Conservation (phyloP, 257 asterid genomes). For the Solanum phureja region DNA sequence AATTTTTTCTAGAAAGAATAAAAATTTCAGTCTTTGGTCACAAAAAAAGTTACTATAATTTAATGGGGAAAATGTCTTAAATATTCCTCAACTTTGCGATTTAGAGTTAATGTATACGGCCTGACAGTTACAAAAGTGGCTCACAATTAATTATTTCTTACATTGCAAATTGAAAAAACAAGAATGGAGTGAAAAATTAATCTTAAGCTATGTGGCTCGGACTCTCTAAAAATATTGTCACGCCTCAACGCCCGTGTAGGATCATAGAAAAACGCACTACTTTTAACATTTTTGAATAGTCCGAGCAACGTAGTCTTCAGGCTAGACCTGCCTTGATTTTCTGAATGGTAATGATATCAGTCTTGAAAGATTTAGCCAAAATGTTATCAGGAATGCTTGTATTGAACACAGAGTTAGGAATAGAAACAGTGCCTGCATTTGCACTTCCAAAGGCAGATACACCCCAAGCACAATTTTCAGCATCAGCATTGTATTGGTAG, state of each 20-base stretch:
- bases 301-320: background rate
- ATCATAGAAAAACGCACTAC: background rate
- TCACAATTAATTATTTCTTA: background rate
- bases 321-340: slow-evolving; percentile 39
- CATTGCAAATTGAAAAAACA: background rate
- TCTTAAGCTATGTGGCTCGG: background rate
- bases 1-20: too few species aligned
- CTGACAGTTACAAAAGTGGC: background rate
- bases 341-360: slow-evolving; percentile 39
- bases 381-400: slow-evolving; percentile 26
- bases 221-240: background rate
- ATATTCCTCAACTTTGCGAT: too few species aligned
- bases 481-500: slow-evolving; percentile 41
- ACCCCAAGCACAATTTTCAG: slow-evolving; percentile 20
- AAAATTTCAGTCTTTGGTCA: background rate
- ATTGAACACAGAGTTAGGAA: slow-evolving; percentile 30
- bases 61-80: background rate
- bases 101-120: background rate
- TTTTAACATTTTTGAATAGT: background rate
- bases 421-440: slow-evolving; percentile 32
- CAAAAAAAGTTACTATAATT: background rate
- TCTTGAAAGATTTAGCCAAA: slow-evolving; percentile 42
- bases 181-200: background rate
- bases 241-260: background rate
- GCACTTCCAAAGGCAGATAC: slow-evolving; percentile 50